phyloP scores from a whole-genome alignment of 768 basidiomycete species.

The Neoboletus brunneissimus region DNA sequence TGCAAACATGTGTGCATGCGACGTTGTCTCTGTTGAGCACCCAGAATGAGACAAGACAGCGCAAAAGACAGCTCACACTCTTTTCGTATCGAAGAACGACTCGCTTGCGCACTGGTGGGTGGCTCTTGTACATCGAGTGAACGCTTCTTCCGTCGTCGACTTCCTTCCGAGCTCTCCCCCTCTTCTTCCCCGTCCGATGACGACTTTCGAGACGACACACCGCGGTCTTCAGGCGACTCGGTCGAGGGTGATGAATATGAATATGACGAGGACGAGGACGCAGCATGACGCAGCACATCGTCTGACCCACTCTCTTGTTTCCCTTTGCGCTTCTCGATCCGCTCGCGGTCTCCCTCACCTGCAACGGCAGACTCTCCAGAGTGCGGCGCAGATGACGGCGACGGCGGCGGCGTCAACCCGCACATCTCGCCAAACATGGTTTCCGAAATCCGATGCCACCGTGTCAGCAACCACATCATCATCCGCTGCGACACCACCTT shows the following conservation, averaged over 20 bases:
- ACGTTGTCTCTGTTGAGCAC: neutral
- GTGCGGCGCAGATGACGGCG: slow-evolving; percentile 4
- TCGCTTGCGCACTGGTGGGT: neutral
- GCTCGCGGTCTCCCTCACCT: slow-evolving; percentile 1
- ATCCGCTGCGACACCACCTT: slow-evolving; percentile 26
- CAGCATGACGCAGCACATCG: neutral
- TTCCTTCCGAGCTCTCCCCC: slow-evolving; percentile 8
- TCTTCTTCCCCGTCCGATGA: slow-evolving; percentile 14
- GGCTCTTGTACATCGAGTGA: slow-evolving; percentile 9
- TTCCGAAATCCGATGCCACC: slow-evolving; percentile 29
- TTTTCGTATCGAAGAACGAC: slow-evolving; percentile 5
- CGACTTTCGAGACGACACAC: slow-evolving; percentile 4
- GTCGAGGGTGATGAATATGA: slow-evolving; percentile 5
- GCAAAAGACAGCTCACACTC: slow-evolving; percentile 10
- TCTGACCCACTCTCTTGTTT: slow-evolving; percentile 1
- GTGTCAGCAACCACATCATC: slow-evolving; percentile 34
- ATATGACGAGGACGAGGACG: slow-evolving; percentile 15
- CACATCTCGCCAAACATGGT: slow-evolving; percentile 25
- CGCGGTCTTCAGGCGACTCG: slow-evolving; percentile 12
- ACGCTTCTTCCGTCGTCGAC: slow-evolving; percentile 21
- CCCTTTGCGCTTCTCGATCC: slow-evolving; percentile 16
- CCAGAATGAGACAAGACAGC: neutral
- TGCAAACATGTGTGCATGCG: neutral
- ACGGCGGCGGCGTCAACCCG: slow-evolving; percentile 18
- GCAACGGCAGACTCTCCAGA: too few species aligned